These are phyloP conservation scores for Cucumis variabilis DNA, from an alignment of 331 rosid genomes.

Conservation along the genomic window DNA sequence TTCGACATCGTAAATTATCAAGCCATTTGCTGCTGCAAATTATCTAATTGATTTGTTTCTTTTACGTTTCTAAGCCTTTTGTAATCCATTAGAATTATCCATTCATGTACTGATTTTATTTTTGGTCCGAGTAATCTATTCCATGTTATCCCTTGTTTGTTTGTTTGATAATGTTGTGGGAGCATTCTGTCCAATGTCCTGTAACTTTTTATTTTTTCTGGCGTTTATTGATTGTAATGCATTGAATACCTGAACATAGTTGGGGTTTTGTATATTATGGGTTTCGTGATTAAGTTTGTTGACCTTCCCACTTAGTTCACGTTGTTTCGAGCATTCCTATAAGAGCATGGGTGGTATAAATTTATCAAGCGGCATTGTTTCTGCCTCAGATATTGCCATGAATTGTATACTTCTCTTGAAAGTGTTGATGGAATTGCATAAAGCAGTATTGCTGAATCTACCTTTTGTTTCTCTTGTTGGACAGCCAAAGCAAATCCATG, in stretches of 20 bases:
- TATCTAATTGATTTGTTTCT: neutral
- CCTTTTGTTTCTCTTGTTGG: neutral
- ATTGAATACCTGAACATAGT: neutral
- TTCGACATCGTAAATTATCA: neutral
- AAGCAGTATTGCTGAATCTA: neutral
- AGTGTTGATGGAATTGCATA: neutral
- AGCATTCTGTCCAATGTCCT: too few relatives aligned
- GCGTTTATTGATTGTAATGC: neutral
- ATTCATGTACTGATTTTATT: too few relatives aligned
- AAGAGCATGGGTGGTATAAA: neutral
- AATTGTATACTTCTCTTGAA: neutral
- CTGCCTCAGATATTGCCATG: neutral
- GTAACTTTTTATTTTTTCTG: too few relatives aligned
- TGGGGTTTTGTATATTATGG: neutral
- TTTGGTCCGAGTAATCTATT: too few relatives aligned
- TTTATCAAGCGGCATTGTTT: neutral
- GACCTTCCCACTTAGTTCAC: neutral
- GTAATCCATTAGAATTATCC: too few relatives aligned
- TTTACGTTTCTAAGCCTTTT: too few relatives aligned
- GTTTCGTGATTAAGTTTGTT: neutral
- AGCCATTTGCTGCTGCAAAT: neutral
- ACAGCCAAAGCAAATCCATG: constrained; percentile 32
- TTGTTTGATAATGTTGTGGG: too few relatives aligned
- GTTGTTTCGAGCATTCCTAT: neutral
- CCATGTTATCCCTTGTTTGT: too few relatives aligned